phyloP scores from a whole-genome alignment of 2,329 filamentous ascomycete genomes.

The Endoconidiophora laricicola region DNA sequence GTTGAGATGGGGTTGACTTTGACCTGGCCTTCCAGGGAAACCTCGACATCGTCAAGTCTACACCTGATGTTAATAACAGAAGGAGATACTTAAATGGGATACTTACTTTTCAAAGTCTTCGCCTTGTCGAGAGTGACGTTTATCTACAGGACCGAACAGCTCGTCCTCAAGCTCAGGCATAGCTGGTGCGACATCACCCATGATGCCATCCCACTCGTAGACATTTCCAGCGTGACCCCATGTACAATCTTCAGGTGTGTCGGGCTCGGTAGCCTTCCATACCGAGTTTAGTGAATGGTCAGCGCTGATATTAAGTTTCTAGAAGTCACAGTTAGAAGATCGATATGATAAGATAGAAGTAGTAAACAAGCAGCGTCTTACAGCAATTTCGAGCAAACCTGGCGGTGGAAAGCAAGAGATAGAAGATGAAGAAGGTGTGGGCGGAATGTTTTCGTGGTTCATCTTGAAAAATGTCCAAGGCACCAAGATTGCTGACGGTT shows the following conservation, averaged over 20 bases:
- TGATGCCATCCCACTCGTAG: slow-evolving; percentile 77
- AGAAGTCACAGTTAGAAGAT: too few species aligned
- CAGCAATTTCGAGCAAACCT: not conserved
- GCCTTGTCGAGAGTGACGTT: slow-evolving; percentile 20
- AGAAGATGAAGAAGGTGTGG: too few species aligned
- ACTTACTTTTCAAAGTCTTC: slow-evolving; percentile 9
- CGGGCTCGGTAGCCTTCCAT: not conserved
- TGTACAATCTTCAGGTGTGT: not conserved
- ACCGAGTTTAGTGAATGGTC: not conserved
- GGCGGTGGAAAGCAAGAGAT: too few species aligned
- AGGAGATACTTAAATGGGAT: slow-evolving; percentile 15
- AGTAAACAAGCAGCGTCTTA: not conserved
- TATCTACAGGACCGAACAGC: slow-evolving; percentile 49
- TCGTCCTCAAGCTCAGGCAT: slow-evolving; percentile 53
- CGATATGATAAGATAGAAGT: too few species aligned
- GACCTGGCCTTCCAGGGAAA: slow-evolving; percentile 38
- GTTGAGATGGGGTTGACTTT: slow-evolving; percentile 33
- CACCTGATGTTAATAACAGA: not conserved
- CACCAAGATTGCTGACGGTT: not conserved
- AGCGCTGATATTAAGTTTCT: not conserved
- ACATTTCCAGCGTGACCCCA: slow-evolving; percentile 20
- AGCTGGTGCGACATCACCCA: slow-evolving; percentile 66
- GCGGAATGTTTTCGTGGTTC: too few species aligned
- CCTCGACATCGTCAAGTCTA: slow-evolving; percentile 38
- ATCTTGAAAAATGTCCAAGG: too few species aligned